Evolutionary conservation across 2,329 filamentous ascomycete species (phyloP).

Genomic region (Colletotrichum brevisporum): DNA sequence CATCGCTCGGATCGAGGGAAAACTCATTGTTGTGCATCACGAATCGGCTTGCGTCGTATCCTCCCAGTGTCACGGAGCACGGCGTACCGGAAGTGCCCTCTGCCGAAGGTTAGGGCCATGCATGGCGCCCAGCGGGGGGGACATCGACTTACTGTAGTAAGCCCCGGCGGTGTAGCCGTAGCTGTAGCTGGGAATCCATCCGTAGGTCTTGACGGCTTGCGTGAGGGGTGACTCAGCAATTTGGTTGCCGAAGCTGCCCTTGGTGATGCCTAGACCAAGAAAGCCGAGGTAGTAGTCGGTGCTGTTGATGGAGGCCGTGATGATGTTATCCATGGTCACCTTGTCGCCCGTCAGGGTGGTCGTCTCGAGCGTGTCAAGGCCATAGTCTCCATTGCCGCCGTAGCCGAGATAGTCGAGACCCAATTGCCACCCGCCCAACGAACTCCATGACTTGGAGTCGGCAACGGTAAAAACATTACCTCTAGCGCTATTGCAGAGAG

Average conservation of each 20-base stretch:
- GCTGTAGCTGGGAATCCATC: slow-evolving; percentile 77
- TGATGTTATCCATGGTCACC: slow-evolving; percentile 59
- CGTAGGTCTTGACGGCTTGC: slow-evolving; percentile 70
- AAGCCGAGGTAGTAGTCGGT: slow-evolving; percentile 69
- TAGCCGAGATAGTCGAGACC: slow-evolving; percentile 72
- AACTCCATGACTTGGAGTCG: slow-evolving; percentile 70
- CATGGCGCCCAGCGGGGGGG: slow-evolving; percentile 34
- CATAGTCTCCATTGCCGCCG: slow-evolving; percentile 75
- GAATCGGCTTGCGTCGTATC: slow-evolving; percentile 76
- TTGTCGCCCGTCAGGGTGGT: slow-evolving; percentile 53
- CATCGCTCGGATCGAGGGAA: slow-evolving; percentile 65
- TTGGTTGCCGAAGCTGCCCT: slow-evolving; percentile 65
- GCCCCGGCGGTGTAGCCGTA: slow-evolving; percentile 84
- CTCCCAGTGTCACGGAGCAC: slow-evolving; percentile 76
- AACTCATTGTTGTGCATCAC: slow-evolving; percentile 73
- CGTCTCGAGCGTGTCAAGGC: slow-evolving; percentile 65
- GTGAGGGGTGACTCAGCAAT: slow-evolving; percentile 66
- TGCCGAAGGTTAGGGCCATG: slow-evolving; percentile 50
- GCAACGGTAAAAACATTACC: slow-evolving; percentile 71
- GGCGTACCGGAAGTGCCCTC: slow-evolving; percentile 58
- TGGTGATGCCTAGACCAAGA: slow-evolving; percentile 69
- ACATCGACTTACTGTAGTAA: slow-evolving; percentile 70
- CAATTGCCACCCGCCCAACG: slow-evolving; percentile 72
- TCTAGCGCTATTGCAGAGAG: slow-evolving; percentile 68
- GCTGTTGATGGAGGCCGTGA: slow-evolving; percentile 68